Conservation (phyloP, 495 filamentous ascomycete species). For the Haplographium delicatum region DNA sequence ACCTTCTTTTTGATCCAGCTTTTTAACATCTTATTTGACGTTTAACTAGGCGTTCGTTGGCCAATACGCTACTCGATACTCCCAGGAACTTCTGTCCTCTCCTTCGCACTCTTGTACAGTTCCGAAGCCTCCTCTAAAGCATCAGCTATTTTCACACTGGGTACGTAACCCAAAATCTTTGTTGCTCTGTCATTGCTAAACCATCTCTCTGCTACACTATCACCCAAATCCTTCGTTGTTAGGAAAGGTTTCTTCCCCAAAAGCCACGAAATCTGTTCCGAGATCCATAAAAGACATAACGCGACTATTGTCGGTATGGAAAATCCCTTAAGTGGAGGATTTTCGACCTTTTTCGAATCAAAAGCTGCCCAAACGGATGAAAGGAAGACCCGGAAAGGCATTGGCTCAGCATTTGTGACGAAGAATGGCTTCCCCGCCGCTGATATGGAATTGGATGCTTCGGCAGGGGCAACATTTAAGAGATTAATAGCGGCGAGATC, state of each 20-base stretch:
- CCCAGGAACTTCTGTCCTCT: neutral
- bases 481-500: conserved; percentile 57
- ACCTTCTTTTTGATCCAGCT: too few relatives aligned
- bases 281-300: neutral
- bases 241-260: neutral
- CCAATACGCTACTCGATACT: too few relatives aligned
- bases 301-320: neutral
- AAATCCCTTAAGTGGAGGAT: neutral
- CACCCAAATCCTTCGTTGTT: neutral
- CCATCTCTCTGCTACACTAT: neutral
- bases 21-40: too few relatives aligned
- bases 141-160: neutral
- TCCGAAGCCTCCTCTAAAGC: neutral
- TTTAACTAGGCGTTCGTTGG: too few relatives aligned
- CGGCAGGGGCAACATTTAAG: conserved; percentile 27
- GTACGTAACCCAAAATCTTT: neutral
- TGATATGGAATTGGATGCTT: neutral
- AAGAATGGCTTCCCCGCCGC: conserved; percentile 2
- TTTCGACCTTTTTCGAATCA: neutral
- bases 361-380: neutral
- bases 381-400: neutral
- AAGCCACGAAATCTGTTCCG: neutral
- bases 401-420: neutral
- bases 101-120: neutral
- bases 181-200: neutral